phyloP scores from a whole-genome alignment of 768 basidiomycete species.

The Rhodotorula diobovata region DNA sequence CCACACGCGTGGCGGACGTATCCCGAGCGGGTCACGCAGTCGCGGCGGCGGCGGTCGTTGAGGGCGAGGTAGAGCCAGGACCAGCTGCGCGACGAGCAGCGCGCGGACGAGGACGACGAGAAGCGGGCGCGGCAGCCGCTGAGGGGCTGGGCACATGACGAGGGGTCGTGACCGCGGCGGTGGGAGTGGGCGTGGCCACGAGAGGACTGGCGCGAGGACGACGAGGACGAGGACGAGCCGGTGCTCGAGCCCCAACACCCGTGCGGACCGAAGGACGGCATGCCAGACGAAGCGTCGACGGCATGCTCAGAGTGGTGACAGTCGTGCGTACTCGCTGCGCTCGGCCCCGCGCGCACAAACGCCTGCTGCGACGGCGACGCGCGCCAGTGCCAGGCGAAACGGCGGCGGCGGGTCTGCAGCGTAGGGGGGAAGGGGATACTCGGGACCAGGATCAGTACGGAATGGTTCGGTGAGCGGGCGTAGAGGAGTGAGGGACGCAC shows the following conservation, averaged over 20 bases:
- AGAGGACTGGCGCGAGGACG: neutral
- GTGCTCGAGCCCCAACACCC: neutral
- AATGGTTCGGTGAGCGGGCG: too few relatives aligned
- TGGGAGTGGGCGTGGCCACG: too few relatives aligned
- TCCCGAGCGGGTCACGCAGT: neutral
- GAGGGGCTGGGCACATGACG: neutral
- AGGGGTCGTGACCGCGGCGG: neutral
- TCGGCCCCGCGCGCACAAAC: neutral
- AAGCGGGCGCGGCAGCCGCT: neutral
- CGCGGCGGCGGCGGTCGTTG: conserved; percentile 28
- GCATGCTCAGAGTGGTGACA: neutral
- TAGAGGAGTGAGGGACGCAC: neutral
- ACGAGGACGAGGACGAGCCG: neutral
- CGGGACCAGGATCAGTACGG: neutral
- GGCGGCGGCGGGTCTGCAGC: neutral
- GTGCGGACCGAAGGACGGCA: neutral
- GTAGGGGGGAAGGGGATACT: neutral
- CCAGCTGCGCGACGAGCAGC: neutral
- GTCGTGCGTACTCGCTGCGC: neutral
- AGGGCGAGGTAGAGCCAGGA: conserved; percentile 3
- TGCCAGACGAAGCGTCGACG: neutral
- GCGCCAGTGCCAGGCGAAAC: neutral
- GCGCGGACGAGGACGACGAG: too few relatives aligned
- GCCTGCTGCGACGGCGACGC: neutral
- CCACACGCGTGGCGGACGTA: conserved; percentile 2